phyloP scores from a whole-genome alignment of 495 filamentous ascomycete species.

The Lindgomyces ingoldianus region DNA sequence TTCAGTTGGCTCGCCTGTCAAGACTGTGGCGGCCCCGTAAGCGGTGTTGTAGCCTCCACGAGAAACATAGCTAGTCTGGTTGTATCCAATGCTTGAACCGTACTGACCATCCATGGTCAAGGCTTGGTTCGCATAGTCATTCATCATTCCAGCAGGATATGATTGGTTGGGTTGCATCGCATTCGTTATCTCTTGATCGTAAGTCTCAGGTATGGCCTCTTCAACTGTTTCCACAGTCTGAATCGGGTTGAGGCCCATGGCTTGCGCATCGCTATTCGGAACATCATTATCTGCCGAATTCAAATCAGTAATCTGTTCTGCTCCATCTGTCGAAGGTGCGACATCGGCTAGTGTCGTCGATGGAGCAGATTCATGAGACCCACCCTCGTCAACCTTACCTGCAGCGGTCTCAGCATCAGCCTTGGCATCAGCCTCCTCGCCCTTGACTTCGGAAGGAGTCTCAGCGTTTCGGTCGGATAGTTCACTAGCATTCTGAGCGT shows the following conservation, averaged over 20 bases:
- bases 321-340: neutral
- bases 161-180: conserved; percentile 5
- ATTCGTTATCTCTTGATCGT: conserved; percentile 21
- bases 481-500: conserved; percentile 16
- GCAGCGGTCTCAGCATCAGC: conserved; percentile 6
- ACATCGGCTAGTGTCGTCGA: neutral
- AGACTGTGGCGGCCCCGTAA: conserved; percentile 33
- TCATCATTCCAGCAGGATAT: conserved; percentile 19
- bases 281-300: conserved; percentile 14
- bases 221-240: conserved; percentile 42
- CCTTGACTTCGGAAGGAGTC: conserved; percentile 1
- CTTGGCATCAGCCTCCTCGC: conserved; percentile 3
- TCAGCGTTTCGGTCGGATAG: conserved; percentile 1
- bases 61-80: conserved; percentile 19
- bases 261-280: neutral
- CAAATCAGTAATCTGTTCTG: neutral
- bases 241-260: conserved; percentile 17
- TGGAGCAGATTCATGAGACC: neutral
- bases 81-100: conserved; percentile 8
- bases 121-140: conserved; percentile 11
- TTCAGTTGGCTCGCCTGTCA: conserved; percentile 46
- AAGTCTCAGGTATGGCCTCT: conserved; percentile 3
- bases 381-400: conserved; percentile 23
- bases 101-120: conserved; percentile 13
- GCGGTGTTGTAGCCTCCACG: conserved; percentile 28